Conservation (phyloP, 2,329 filamentous ascomycete genomes). For the Bertia moriformis region DNA sequence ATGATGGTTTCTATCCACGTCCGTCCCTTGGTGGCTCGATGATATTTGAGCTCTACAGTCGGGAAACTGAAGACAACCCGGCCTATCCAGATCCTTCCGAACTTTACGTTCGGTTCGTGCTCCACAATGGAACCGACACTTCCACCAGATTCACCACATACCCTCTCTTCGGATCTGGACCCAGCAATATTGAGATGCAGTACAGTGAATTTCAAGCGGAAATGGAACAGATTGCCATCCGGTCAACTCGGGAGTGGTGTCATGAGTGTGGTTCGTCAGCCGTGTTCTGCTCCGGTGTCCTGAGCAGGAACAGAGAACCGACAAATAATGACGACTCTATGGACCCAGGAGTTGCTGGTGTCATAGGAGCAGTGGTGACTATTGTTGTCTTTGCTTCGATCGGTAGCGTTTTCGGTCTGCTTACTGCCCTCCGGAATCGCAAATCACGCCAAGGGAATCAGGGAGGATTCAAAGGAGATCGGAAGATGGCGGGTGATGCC, state of each 20-base stretch:
- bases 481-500: conserved; percentile 35
- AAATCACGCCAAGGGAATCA: conserved; percentile 17
- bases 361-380: conserved; percentile 38
- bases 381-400: conserved; percentile 26
- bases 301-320: conserved; percentile 5
- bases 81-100: conserved; percentile 23
- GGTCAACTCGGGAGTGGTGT: conserved; percentile 35
- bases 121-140: conserved; percentile 35
- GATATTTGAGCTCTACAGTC: conserved; percentile 34
- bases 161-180: conserved; percentile 32
- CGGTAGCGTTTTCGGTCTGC: conserved; percentile 21
- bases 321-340: conserved; percentile 9
- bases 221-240: conserved; percentile 25
- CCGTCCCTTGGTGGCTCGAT: conserved; percentile 30
- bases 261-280: conserved; percentile 23
- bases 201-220: conserved; percentile 32
- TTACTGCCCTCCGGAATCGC: conserved; percentile 10
- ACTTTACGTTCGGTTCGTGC: conserved; percentile 37
- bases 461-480: conserved; percentile 38
- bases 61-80: conserved; percentile 13
- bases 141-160: conserved; percentile 20
- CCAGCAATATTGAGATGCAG: conserved; percentile 25
- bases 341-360: conserved; percentile 30
- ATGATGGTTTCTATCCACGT: conserved; percentile 28
- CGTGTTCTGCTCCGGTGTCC: conserved; percentile 33